Evolutionary conservation across 371 early-diverging fungal genomes (phyloP), one percentile per base, ranked within the genome.

Genomic region (Catenaria anguillulae): DNA sequence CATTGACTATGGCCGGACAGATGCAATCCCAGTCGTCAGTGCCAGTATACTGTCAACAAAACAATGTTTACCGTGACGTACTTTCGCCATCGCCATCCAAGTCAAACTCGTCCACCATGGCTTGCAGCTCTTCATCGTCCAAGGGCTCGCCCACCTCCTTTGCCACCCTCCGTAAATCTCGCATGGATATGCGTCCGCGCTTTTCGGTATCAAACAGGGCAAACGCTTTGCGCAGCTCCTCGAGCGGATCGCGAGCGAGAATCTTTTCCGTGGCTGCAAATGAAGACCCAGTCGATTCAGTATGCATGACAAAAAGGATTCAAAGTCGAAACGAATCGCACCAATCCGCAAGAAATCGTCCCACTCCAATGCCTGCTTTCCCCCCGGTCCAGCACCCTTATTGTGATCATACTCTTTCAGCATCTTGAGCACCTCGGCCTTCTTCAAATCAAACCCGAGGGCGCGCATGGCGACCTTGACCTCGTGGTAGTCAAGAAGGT

Each of bases 101-200:
- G 65, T 88, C 88, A 78, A 88, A 88, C 75, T 86, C 87, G 34
- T 88, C 87, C 62, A 87, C 80, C 87, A 87, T 87, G 17, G 84
- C 83, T 63, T 82, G 77, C 46, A 87, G 66, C 68, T 87, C 87
- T 4, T 84, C 84, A 45, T 88, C 85, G 48, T 79, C 78, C 58
- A 88, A 67, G 54, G 70, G 75, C 71, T 88, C 88, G 31, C 87
- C 88, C 50, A 88, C 77, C 67, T 88, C 88, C 55, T 79, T 77
- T 0, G 88, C 87, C 46, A 88, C 79, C 6, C 82, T 71, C 42
- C 82, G 71, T 59, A 88, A 67, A 65, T 80, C 81, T 10, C 75
- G 52, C 35, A 79, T 66, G 4, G 80, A 73, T 34, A 88, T 88
- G 42, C 73, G 71, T 26, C 88, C 88, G 10, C 78, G 77, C 45